phyloP scores from a whole-genome alignment of 2,329 filamentous ascomycete genomes.

The Cladobotryum mycophilum region DNA sequence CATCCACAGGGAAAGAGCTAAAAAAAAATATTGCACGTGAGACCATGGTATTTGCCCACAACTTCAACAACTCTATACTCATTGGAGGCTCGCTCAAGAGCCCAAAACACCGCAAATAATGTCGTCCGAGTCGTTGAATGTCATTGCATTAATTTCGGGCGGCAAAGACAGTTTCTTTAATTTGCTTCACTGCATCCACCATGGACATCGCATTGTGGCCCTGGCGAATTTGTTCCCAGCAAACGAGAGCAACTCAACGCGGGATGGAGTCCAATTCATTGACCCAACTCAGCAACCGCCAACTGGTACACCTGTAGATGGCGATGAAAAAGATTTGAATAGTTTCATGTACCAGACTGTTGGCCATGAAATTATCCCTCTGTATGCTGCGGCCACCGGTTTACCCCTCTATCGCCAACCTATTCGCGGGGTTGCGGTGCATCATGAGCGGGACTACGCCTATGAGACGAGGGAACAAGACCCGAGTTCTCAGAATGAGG shows the following conservation, averaged over 20 bases:
- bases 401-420: conserved; percentile 77
- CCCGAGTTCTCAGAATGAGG: conserved; percentile 47
- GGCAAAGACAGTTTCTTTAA: conserved; percentile 97
- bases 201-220: conserved; percentile 80
- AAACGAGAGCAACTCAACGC: background rate
- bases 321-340: conserved; percentile 57
- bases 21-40: conserved; percentile 10
- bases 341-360: conserved; percentile 99
- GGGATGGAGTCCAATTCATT: conserved; percentile 13
- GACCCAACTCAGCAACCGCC: conserved; percentile 15
- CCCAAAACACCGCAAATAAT: conserved; percentile 24
- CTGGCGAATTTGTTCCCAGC: conserved; percentile 77
- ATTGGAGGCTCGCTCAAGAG: background rate
- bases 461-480: conserved; percentile 19
- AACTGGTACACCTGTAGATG: background rate
- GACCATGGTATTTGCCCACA: conserved; percentile 2
- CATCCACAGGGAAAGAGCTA: background rate
- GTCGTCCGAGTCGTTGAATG: conserved; percentile 52
- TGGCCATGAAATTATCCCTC: conserved; percentile 77
- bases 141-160: conserved; percentile 89
- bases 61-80: background rate
- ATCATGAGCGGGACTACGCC: conserved; percentile 66
- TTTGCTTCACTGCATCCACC: conserved; percentile 78
- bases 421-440: conserved; percentile 66
- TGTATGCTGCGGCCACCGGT: conserved; percentile 72